Percentiles rank a stretch among this genome's conserved stretches.
These are phyloP conservation scores for Macaranga tanarius DNA, from an alignment of 441 rosid genomes.

Conservation along the genomic window DNA sequence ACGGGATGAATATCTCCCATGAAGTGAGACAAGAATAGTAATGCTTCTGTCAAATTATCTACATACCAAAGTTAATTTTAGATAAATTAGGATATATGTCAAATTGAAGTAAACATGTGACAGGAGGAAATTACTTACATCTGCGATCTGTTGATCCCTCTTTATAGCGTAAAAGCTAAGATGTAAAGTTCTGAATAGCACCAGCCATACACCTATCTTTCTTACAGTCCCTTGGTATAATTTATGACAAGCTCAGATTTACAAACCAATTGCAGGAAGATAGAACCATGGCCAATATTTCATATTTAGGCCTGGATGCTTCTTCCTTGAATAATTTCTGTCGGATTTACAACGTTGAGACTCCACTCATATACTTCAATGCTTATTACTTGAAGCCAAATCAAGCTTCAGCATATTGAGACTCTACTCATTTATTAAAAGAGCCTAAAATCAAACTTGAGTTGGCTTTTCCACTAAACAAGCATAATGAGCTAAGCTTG, in stretches of 20 bases:
- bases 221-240: conserved; percentile 67
- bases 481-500: no score
- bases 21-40: conserved; percentile 86
- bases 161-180: conserved; percentile 79
- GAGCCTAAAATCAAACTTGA: no score
- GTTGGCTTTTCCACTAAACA: no score
- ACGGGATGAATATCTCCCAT: conserved; percentile 97
- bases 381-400: no score
- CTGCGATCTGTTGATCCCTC: conserved; percentile 84
- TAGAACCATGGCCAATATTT: no score
- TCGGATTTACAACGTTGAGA: no score
- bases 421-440: no score
- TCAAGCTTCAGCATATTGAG: no score
- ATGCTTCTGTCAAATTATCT: conserved; percentile 96
- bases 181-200: conserved; percentile 83
- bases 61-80: conserved; percentile 8
- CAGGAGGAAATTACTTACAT: conserved; percentile 38
- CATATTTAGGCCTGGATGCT: no score
- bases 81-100: not conserved
- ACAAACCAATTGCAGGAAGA: not conserved
- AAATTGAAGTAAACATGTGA: not conserved
- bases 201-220: conserved; percentile 77
- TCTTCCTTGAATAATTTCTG: no score
- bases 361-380: no score
- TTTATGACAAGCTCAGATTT: not conserved